These are phyloP conservation scores for Phlebiopsis gigantea DNA, from an alignment of 768 basidiomycete species.

Conservation along the genomic window DNA sequence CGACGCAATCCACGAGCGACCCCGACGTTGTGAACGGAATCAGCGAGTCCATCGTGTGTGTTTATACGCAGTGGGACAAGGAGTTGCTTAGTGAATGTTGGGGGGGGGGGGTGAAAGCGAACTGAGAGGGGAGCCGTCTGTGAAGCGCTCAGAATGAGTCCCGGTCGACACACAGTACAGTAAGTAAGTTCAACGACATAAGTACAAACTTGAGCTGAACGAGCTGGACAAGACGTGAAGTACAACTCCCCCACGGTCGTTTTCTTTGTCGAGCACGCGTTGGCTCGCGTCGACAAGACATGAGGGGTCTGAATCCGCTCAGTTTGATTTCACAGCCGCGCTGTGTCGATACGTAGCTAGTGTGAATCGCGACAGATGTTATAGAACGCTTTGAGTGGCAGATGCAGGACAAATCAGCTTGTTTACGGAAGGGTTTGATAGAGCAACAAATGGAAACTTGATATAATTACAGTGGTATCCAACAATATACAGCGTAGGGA, in stretches of 20 bases:
- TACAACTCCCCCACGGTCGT: too few species aligned
- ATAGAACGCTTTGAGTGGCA: too few species aligned
- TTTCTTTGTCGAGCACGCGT: too few species aligned
- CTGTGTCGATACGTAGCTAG: too few species aligned
- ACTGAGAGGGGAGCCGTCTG: background rate
- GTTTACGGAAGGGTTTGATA: too few species aligned
- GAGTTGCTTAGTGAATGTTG: background rate
- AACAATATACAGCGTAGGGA: background rate
- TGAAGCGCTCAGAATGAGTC: background rate
- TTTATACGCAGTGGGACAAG: background rate
- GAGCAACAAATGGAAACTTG: background rate
- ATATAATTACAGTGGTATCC: conserved; percentile 6
- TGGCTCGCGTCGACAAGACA: too few species aligned
- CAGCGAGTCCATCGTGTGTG: conserved; percentile 77
- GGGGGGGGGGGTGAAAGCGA: background rate
- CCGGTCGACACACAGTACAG: background rate
- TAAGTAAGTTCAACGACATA: too few species aligned
- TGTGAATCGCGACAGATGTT: too few species aligned
- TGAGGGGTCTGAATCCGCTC: too few species aligned
- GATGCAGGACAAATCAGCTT: background rate
- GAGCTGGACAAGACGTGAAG: too few species aligned
- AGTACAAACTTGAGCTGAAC: too few species aligned
- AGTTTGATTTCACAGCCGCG: too few species aligned
- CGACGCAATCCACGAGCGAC: conserved; percentile 97
- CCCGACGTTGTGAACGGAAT: conserved; percentile 99